These are phyloP conservation scores for Candolleomyces eurysporus DNA, from an alignment of 768 basidiomycete genomes.

Conservation along the genomic window DNA sequence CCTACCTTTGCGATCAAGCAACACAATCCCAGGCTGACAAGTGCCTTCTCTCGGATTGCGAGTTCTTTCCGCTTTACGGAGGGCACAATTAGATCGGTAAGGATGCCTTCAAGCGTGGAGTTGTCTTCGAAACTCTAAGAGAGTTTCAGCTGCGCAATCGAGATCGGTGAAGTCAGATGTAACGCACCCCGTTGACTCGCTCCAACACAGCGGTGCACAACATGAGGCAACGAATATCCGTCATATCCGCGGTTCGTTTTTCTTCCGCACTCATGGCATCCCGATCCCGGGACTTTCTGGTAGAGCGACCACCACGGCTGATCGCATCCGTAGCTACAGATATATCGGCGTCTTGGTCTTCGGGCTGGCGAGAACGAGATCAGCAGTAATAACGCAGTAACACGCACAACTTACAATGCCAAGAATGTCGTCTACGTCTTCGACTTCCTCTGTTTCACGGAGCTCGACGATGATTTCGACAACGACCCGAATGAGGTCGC, in stretches of 20 bases:
- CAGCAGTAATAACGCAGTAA: neutral
- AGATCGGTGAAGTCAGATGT: constrained; percentile 14
- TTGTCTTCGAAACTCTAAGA: constrained; percentile 70
- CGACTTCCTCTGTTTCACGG: constrained; percentile 32
- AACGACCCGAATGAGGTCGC: constrained; percentile 40
- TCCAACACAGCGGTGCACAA: constrained; percentile 88
- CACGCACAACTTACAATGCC: constrained; percentile 6
- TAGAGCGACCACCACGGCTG: constrained; percentile 25
- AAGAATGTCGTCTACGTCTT: constrained; percentile 19
- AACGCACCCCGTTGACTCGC: constrained; percentile 81
- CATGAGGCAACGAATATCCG: constrained; percentile 79
- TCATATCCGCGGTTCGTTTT: constrained; percentile 58
- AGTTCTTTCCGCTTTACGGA: constrained; percentile 87
- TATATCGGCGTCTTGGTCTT: constrained; percentile 4
- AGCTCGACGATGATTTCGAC: constrained; percentile 38
- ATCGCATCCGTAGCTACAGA: constrained; percentile 21
- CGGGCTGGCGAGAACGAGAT: neutral
- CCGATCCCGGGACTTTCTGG: constrained; percentile 46
- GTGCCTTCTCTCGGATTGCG: constrained; percentile 74
- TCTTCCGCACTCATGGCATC: constrained; percentile 64
- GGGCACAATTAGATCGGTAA: constrained; percentile 86
- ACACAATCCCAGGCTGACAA: constrained; percentile 78
- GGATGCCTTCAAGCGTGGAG: constrained; percentile 76
- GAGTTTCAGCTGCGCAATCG: constrained; percentile 17
- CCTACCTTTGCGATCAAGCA: constrained; percentile 78